These are phyloP conservation scores for Hericium erinaceus DNA, from an alignment of 768 basidiomycete species.

Conservation along the genomic window DNA sequence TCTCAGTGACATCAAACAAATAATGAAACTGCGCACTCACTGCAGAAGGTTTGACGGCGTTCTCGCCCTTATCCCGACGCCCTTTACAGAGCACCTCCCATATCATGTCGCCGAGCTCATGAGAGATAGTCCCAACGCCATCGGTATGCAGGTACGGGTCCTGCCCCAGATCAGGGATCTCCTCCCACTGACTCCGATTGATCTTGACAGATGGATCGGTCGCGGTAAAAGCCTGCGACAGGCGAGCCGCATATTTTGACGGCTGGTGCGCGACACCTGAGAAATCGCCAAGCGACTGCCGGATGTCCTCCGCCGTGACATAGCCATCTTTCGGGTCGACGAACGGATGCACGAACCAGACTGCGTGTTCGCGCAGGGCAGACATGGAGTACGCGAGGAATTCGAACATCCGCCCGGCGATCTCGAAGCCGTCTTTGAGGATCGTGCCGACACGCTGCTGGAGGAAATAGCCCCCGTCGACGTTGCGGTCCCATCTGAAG, in stretches of 20 bases:
- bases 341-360: constrained; percentile 76
- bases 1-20: not conserved
- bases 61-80: constrained; percentile 17
- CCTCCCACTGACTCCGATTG: constrained; percentile 46
- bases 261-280: constrained; percentile 34
- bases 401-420: constrained; percentile 66
- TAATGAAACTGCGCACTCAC: constrained; percentile 30
- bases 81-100: constrained; percentile 44
- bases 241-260: constrained; percentile 74
- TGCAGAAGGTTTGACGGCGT: constrained; percentile 44
- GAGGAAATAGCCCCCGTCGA: constrained; percentile 50
- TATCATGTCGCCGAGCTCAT: constrained; percentile 44
- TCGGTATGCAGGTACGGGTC: constrained; percentile 53
- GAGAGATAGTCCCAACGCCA: constrained; percentile 73
- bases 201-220: constrained; percentile 68
- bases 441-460: constrained; percentile 20
- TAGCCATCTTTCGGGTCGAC: constrained; percentile 29
- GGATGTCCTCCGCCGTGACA: constrained; percentile 51
- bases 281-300: constrained; percentile 62
- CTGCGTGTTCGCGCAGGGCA: constrained; percentile 67
- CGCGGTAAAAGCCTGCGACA: constrained; percentile 78
- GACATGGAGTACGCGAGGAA: constrained; percentile 80
- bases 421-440: constrained; percentile 53
- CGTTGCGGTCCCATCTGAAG: constrained; percentile 61
- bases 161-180: constrained; percentile 39